Evolutionary conservation across 257 asterid genomes (phyloP).

Genomic region (Thymus mandschuricus): DNA sequence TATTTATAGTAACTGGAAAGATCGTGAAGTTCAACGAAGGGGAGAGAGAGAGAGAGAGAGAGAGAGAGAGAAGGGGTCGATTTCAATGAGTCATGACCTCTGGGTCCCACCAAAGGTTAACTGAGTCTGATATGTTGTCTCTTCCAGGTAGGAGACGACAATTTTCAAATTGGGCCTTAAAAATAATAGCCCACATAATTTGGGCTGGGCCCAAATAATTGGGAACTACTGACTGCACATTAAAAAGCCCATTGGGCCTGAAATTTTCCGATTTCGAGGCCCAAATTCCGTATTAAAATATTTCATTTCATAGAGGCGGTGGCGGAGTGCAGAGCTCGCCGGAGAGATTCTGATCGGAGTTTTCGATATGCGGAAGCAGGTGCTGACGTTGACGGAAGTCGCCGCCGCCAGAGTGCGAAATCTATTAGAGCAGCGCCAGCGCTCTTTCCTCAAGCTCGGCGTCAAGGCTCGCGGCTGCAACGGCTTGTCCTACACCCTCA

Average conservation of each 20-base stretch:
- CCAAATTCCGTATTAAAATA: not conserved
- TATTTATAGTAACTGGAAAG: not conserved
- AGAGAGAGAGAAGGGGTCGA: not conserved
- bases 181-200: not conserved
- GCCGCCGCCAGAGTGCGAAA: constrained; percentile 82
- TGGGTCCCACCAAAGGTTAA: not conserved
- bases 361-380: constrained; percentile 70
- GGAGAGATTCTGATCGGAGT: constrained; percentile 38
- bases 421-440: constrained; percentile 80
- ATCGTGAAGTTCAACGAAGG: not conserved
- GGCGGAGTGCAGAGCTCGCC: constrained; percentile 21
- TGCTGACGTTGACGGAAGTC: constrained; percentile 68
- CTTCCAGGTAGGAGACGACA: constrained; percentile 1
- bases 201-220: not conserved
- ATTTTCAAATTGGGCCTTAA: not conserved
- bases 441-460: constrained; percentile 90
- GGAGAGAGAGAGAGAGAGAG: not conserved
- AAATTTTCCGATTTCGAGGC: not conserved
- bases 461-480: constrained; percentile 99
- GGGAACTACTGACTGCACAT: not conserved
- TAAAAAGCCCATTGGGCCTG: not conserved
- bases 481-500: constrained; percentile 97
- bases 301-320: constrained; percentile 17
- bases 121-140: not conserved
- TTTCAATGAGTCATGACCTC: not conserved